Evolutionary conservation across 2,329 filamentous ascomycete genomes (phyloP).

Genomic region (Fusarium hainanense): DNA sequence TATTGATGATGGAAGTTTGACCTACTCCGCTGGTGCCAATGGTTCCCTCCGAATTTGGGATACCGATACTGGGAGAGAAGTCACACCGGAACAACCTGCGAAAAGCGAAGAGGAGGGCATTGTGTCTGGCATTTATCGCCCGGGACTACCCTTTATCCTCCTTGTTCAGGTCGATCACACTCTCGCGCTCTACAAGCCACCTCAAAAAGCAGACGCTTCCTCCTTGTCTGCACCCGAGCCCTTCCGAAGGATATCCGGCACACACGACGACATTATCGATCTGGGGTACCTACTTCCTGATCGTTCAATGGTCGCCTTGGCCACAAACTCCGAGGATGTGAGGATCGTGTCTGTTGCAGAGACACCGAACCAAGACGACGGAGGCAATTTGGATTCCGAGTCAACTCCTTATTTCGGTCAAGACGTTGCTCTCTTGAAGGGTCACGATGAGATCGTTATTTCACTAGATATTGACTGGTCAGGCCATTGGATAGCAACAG

Average conservation of each 20-base stretch:
- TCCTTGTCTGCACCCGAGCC: conserved; percentile 59
- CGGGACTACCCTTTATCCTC: conserved; percentile 75
- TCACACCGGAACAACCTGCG: conserved; percentile 77
- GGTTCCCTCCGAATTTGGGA: conserved; percentile 88
- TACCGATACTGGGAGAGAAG: conserved; percentile 78
- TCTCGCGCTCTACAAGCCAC: conserved; percentile 74
- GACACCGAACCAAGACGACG: conserved; percentile 40
- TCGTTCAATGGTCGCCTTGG: conserved; percentile 84
- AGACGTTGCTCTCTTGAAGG: conserved; percentile 85
- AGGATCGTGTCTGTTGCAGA: conserved; percentile 80
- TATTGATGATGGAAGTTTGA: conserved; percentile 73
- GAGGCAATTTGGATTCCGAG: conserved; percentile 37
- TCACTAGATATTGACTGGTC: conserved; percentile 96
- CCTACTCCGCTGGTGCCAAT: conserved; percentile 87
- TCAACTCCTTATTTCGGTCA: conserved; percentile 80
- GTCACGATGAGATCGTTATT: conserved; percentile 95
- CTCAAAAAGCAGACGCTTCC: conserved; percentile 52
- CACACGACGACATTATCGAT: conserved; percentile 98
- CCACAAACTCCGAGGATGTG: conserved; percentile 95
- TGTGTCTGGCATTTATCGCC: conserved; percentile 74
- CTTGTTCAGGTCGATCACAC: conserved; percentile 92
- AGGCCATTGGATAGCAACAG: conserved; percentile 94
- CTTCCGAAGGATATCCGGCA: conserved; percentile 87
- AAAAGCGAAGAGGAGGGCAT: conserved; percentile 74
- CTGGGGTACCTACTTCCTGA: conserved; percentile 86